Evolutionary conservation across 1,139 yeast genomes (phyloP).

Genomic region (Scheffersomyces segobiensis): DNA sequence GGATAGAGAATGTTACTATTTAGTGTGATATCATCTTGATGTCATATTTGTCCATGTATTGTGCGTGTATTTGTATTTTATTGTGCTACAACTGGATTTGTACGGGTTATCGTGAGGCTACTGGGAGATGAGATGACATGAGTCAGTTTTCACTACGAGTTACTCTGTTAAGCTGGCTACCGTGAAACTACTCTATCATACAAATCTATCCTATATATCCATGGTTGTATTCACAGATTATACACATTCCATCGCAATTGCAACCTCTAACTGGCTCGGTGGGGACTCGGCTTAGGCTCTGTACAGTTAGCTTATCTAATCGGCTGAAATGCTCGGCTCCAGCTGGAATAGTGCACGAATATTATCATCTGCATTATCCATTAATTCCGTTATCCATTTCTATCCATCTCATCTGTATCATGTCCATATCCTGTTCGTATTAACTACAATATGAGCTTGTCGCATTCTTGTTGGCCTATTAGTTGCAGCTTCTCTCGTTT

Average conservation of each 20-base stretch:
- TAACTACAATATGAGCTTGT: not conserved
- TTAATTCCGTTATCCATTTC: too few species aligned
- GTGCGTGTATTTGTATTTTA: not conserved
- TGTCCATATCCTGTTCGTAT: not conserved
- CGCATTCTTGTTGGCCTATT: not conserved
- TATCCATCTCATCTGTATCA: not conserved
- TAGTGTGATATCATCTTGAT: not conserved
- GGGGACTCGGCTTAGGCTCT: not conserved
- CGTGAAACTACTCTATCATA: not conserved
- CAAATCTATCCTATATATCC: not conserved
- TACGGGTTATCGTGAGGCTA: too few species aligned
- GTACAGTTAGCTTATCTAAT: not conserved
- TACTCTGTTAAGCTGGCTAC: not conserved
- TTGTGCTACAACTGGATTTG: not conserved
- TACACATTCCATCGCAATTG: not conserved
- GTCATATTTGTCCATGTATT: not conserved
- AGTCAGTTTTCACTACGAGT: not conserved
- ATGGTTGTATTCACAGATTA: not conserved
- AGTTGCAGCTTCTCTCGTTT: not conserved
- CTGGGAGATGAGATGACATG: not conserved
- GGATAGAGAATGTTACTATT: not conserved
- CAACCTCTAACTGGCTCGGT: not conserved
- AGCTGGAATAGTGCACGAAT: not conserved
- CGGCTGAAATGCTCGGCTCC: not conserved
- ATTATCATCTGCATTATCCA: not conserved